These are phyloP conservation scores for Trichosanthes cucumerina DNA, from an alignment of 306 rosid genomes.

Conservation along the genomic window DNA sequence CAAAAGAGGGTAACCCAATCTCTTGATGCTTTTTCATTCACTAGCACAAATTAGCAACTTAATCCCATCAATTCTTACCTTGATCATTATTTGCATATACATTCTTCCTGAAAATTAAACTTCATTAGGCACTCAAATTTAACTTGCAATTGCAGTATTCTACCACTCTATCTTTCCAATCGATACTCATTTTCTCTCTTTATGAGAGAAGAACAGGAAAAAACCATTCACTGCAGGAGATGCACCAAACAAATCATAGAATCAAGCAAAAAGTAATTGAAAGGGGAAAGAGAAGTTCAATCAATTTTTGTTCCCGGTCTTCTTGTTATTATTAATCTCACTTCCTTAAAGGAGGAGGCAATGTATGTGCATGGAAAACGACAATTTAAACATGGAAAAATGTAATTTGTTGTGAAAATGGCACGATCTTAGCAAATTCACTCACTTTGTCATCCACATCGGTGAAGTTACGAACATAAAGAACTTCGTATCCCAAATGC, in stretches of 20 bases:
- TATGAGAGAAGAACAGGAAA: not conserved
- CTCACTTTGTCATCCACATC: constrained; percentile 94
- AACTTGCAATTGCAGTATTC: not conserved
- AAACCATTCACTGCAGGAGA: not conserved
- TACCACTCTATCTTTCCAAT: not conserved
- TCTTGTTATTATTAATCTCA: not conserved
- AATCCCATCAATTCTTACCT: not conserved
- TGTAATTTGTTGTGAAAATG: not conserved
- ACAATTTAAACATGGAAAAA: not conserved
- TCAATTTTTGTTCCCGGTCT: not conserved
- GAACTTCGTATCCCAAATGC: constrained; percentile 80
- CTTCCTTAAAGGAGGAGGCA: not conserved
- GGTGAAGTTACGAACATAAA: constrained; percentile 90
- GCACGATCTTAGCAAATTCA: constrained; percentile 9
- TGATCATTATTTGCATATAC: not conserved
- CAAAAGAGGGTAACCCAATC: not conserved
- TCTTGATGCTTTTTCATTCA: not conserved
- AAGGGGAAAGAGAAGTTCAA: not conserved
- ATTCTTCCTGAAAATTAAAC: not conserved
- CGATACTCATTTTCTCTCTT: not conserved
- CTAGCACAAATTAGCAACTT: not conserved
- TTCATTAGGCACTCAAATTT: not conserved
- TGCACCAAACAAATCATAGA: not conserved
- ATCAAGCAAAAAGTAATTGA: not conserved
- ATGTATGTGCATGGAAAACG: not conserved